Base-by-base conservation (phyloP, 345 rosid genomes). In the Brassica carinata region DNA sequence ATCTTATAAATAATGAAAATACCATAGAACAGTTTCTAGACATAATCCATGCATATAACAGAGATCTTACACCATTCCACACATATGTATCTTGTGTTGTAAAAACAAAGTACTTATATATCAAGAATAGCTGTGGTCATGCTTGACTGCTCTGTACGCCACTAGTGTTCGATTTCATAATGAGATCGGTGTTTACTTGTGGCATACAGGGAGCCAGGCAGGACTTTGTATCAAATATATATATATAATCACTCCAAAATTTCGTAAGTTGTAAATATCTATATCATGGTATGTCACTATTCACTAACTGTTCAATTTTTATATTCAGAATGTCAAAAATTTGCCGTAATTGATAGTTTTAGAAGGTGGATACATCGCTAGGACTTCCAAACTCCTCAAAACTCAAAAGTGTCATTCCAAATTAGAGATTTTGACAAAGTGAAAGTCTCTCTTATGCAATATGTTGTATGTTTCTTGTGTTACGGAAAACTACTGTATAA, bases 141-240 rank as follows among this genome's bases (percentile, higher is more conserved):
- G 84, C 84, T 81, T 81, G 77, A 68, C 81, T 81, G 72, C 84
- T 77, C 77, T 81, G 81, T 33, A 81, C 62, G 84, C 78, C 81
- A 77, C 81, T 15, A 77, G 84, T 26, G 23, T 61, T 62, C 74
- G 70, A 76, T 65, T 81, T 81, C 40, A 8, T 2, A 26, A 77
- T 43, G 30, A 72, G 77, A 81, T 72, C 81, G 48, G 30, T 77
- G 15, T 59, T 59, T 61, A 61, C 81, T 77, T 77, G 77, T 81
- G 84, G 84, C 78, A 81, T 77, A 81, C 84, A 81, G 81, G 84
- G 84, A 81, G 84, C 84, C 84, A 81, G 81, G 81, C 81, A 81
- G 38, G 66, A 77, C 78, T 38, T 2, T 7, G 36, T 18, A 69
- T 43, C 51, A 17, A 63, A 23, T 23, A 23, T 23, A 23, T 23